Base-by-base conservation (phyloP, 768 basidiomycete species). In the Erythrobasidium yunnanense region DNA sequence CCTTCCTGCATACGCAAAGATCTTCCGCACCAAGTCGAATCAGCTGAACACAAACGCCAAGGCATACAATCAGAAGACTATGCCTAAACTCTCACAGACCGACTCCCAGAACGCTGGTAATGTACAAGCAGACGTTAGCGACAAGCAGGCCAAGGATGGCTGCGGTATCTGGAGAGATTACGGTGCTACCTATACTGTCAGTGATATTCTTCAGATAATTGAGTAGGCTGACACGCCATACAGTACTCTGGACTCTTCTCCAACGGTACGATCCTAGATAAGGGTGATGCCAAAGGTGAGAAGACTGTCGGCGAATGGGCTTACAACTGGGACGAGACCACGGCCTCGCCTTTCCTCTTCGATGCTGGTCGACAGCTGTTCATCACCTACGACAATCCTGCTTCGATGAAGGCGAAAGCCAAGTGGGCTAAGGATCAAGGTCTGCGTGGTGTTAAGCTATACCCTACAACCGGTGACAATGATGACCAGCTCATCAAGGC, bases 311-410 rank as follows among this genome's bases (percentile, higher is more conserved):
- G 33, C 4, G 29, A 38, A 18, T 45, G 32, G 56, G 29, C 11
- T 6, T 25, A 23, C 27, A 42, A 15, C 11, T 45, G 5, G 4
- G 33, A 58, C 33, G 56, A 34, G 34, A 29, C 23, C 56, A 58
- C 56, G 17, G 20, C 27, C n/a, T 38, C 56, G 23, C 56, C 56
- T 5, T 49, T 58, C 33, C 22, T 58, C 5, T 58, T 22, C n/a
- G 33, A 58, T 33, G 18, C 8, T n/a, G 29, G 33, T 17, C 27
- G n/a, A 20, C 23, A 34, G 22, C n/a, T 6, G 17, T 58, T 58
- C 56, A 45, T 58, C 22, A 58, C 56, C 17, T 58, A 58, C 23
- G 56, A 58, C 42, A 45, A 58, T 38, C 56, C 56, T 11, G 11
- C 4, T 6, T 34, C 27, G 6, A 58, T 58, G 5, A 45, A 13